A percentile compares a stretch with the other conserved stretches of the same genome.
Evolutionary conservation across 495 filamentous ascomycete genomes (phyloP).

Genomic region (Cenococcum geophilum): DNA sequence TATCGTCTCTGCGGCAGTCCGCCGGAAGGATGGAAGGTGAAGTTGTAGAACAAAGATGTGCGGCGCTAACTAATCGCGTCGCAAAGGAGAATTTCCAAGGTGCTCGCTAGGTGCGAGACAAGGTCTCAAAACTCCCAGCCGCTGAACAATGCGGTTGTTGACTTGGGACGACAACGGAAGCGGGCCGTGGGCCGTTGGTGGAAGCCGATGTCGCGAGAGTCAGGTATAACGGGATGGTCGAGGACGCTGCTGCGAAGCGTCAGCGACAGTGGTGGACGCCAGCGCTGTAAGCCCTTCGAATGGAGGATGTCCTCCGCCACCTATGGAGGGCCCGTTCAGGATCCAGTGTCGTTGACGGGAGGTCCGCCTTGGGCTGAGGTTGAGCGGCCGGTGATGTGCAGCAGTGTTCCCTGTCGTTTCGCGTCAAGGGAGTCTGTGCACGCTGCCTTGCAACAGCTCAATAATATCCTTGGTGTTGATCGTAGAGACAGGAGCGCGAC

Average conservation of each 20-base stretch:
- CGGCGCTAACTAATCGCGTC: slow-evolving; percentile 24
- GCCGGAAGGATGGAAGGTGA: slow-evolving; percentile 23
- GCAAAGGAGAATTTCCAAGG: neutral
- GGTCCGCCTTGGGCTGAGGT: slow-evolving; percentile 2
- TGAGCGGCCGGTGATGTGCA: neutral
- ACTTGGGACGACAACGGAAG: neutral
- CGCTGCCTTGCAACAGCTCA: slow-evolving; percentile 2
- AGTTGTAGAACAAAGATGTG: slow-evolving; percentile 19
- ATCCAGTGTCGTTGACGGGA: neutral
- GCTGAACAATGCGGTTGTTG: neutral
- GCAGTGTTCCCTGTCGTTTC: neutral
- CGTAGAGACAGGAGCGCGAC: neutral
- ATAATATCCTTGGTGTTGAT: neutral
- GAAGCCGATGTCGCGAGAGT: neutral
- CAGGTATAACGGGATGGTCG: neutral
- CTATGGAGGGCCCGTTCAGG: slow-evolving; percentile 1
- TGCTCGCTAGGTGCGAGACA: neutral
- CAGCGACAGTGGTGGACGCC: neutral
- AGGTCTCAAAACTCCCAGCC: neutral
- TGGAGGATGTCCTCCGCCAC: slow-evolving; percentile 4
- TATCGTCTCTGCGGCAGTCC: slow-evolving; percentile 17
- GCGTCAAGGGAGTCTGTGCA: slow-evolving; percentile 2
- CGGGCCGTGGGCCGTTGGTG: neutral
- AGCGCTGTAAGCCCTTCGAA: neutral
- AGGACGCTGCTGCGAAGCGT: neutral